phyloP scores from a whole-genome alignment of 768 basidiomycete genomes.

The Tricholoma furcatifolium region DNA sequence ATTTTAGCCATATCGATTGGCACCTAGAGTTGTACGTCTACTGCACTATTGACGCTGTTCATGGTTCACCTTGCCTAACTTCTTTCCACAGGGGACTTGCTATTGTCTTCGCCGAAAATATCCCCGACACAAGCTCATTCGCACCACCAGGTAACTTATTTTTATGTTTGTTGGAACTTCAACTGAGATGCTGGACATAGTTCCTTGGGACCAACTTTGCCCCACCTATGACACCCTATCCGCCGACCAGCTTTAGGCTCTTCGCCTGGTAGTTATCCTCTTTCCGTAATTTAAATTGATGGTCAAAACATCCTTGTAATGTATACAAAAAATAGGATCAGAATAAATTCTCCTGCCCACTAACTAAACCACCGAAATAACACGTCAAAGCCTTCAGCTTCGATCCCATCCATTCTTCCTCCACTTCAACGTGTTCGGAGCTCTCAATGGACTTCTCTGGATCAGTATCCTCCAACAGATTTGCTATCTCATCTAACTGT shows the following conservation, averaged over 20 bases:
- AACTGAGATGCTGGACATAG: conserved; percentile 7
- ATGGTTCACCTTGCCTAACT: neutral
- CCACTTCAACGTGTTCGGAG: conserved; percentile 76
- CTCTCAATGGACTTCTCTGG: neutral
- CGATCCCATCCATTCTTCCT: conserved; percentile 95
- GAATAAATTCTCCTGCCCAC: conserved; percentile 68
- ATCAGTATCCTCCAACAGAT: conserved; percentile 18
- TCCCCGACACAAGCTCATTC: conserved; percentile 11
- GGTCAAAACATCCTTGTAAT: neutral
- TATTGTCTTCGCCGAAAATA: conserved; percentile 36
- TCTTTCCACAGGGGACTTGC: conserved; percentile 24
- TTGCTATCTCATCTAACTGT: conserved; percentile 68
- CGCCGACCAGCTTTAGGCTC: neutral
- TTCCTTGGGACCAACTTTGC: conserved; percentile 34
- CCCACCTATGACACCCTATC: conserved; percentile 23
- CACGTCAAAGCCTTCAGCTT: conserved; percentile 94
- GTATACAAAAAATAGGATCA: neutral
- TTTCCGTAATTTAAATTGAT: neutral
- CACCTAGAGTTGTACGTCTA: conserved; percentile 38
- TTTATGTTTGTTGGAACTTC: neutral
- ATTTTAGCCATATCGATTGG: conserved; percentile 41
- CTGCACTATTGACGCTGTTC: neutral
- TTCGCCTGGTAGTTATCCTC: neutral
- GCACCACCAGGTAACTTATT: conserved; percentile 21
- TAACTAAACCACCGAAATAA: conserved; percentile 84